A percentile compares a stretch with the other conserved stretches of the same genome.
phyloP scores from a whole-genome alignment of 2,329 filamentous ascomycete species.

The Penicillium sp. region DNA sequence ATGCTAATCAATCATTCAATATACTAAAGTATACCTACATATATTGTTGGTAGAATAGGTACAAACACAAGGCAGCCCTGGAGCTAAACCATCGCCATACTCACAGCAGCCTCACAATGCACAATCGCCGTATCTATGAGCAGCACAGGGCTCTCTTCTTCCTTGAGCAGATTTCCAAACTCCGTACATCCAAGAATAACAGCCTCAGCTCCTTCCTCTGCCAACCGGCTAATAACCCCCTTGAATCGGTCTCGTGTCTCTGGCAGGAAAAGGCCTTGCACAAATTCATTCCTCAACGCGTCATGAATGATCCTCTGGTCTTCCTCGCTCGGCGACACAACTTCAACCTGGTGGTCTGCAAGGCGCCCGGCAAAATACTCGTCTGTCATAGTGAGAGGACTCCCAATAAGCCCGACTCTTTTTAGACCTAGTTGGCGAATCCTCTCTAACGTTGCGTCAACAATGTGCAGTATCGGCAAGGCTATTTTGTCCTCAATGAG shows the following conservation, averaged over 20 bases:
- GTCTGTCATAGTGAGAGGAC: background rate
- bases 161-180: conserved; percentile 1
- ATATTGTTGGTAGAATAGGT: too few relatives aligned
- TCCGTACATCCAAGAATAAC: conserved; percentile 12
- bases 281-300: background rate
- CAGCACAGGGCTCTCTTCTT: conserved; percentile 1
- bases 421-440: background rate
- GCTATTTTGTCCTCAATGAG: background rate
- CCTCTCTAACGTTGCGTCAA: background rate
- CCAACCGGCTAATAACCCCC: background rate
- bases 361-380: background rate
- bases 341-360: background rate
- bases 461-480: conserved; percentile 1
- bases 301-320: background rate
- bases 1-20: too few relatives aligned
- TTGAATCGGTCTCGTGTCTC: background rate
- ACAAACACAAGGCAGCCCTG: too few relatives aligned
- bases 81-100: too few relatives aligned
- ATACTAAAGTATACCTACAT: too few relatives aligned
- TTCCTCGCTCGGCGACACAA: background rate
- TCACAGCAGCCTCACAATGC: background rate
- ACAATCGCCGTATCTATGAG: background rate
- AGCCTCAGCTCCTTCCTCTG: background rate
- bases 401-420: background rate
- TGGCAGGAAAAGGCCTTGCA: background rate